Evolutionary conservation across 2,329 filamentous ascomycete species (phyloP), one percentile per base, ranked within the genome.

Genomic region (Penicillium vulpinum): DNA sequence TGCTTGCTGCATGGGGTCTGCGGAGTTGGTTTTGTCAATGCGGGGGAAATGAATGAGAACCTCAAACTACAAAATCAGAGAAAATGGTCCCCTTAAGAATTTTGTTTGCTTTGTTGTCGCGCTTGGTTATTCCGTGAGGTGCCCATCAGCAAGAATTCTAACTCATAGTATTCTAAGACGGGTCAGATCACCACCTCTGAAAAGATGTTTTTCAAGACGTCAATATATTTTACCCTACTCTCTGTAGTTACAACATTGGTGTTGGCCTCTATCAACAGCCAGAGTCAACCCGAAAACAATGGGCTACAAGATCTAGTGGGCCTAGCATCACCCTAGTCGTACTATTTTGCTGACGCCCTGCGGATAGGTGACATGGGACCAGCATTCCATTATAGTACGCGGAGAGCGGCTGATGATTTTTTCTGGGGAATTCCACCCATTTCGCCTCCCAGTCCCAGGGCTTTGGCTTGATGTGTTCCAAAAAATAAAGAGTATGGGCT

Each of bases 401-500:
- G 88, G 88, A 11, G 83, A 91, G 66, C 81, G 88, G 2, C 75
- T 89, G 29, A 83, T 90, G 64, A 80, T 91, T 41, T 90, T 87
- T 70, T 86, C 83, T 15, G 88, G 85, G 15, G 88, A 91, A 66
- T 83, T 91, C 8, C 88, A 91, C 66, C 87, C 88, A 0, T 91
- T 81, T 68, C 75, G 78, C 53, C 73, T 87, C 0, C 85, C 85
- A 0, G 84, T 87, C 1, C 81, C 84, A 1, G 76, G 77, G 46
- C 77, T 88, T 4, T 86, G 87, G 78, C 77, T 89, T 2, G 90
- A 92, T 61, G 71, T 92, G 1, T 88, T 94, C 63, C 87, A 93
- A 67, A 94, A 94, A 73, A 85, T 92, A 69, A 91, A 88, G 71
- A 86, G 88, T 0, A 76, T 91, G 10, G 90, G 90, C 0, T 92